Conservation (phyloP, 2,329 filamentous ascomycete genomes). For the Cadophora sp. region DNA sequence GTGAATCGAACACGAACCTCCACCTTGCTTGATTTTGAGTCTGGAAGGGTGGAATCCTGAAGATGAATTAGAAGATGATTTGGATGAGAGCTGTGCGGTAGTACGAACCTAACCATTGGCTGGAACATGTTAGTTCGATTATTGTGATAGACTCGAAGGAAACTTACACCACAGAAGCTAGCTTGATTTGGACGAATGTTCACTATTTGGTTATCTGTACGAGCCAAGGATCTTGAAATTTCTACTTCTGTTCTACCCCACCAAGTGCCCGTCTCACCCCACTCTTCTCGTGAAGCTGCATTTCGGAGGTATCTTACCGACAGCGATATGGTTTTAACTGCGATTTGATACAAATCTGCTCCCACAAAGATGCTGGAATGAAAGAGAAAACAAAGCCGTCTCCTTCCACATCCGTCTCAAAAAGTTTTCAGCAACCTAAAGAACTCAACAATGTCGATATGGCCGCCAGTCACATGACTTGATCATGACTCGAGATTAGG, state of each 20-base stretch:
- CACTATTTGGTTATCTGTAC: background rate
- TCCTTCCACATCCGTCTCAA: no score
- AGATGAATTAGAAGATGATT: background rate
- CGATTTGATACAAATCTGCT: no score
- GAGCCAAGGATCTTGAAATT: background rate
- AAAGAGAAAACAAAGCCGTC: no score
- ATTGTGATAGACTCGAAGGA: background rate
- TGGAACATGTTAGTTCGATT: background rate
- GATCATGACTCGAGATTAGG: background rate
- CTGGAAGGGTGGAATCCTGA: conserved; percentile 8
- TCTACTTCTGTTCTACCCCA: background rate
- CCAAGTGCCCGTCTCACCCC: background rate
- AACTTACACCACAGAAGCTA: conserved; percentile 16
- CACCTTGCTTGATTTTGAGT: background rate
- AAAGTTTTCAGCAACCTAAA: no score
- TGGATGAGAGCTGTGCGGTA: background rate
- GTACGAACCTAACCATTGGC: conserved; percentile 13
- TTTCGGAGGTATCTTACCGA: background rate
- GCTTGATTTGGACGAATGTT: background rate
- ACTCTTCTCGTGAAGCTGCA: background rate
- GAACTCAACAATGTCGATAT: no score
- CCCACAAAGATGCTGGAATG: no score
- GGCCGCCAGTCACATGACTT: background rate
- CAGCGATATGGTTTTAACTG: background rate
- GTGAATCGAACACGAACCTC: conserved; percentile 21